These are phyloP conservation scores for Chamaecrista fasciculata DNA, from an alignment of 306 rosid species.

Conservation along the genomic window DNA sequence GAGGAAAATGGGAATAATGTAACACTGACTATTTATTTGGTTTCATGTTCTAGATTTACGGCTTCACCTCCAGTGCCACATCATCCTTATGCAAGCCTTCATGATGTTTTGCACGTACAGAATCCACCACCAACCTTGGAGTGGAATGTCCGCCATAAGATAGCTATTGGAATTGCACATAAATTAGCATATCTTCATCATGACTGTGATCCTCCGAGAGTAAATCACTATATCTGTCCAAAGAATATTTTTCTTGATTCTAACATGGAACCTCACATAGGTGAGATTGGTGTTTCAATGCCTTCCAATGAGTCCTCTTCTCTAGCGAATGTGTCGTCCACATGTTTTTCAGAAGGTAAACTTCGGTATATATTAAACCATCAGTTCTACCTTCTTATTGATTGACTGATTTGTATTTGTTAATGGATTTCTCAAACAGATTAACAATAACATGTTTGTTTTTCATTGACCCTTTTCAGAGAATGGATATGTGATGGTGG, in stretches of 20 bases:
- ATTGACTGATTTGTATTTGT: neutral
- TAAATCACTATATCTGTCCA: neutral
- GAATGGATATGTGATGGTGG: constrained; percentile 39
- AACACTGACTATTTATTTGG: too few relatives aligned
- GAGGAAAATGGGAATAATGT: too few relatives aligned
- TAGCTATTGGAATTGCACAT: neutral
- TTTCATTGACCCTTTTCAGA: constrained; percentile 30
- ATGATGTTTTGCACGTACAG: neutral
- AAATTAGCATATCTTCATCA: neutral
- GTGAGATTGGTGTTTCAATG: neutral
- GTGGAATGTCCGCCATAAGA: neutral
- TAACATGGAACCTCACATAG: neutral
- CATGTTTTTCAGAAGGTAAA: constrained; percentile 32
- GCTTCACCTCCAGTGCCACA: neutral
- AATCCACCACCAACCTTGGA: neutral
- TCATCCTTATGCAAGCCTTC: neutral
- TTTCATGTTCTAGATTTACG: neutral
- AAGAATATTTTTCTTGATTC: neutral
- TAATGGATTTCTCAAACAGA: neutral
- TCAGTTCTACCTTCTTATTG: neutral
- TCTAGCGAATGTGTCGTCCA: neutral
- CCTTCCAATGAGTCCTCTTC: neutral
- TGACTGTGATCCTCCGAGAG: neutral
- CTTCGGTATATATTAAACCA: constrained; percentile 59
- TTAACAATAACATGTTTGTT: neutral